Percentiles rank a stretch among this genome's conserved stretches.
These are phyloP conservation scores for Fusarium foetens DNA, from an alignment of 2,329 filamentous ascomycete species.

Conservation along the genomic window DNA sequence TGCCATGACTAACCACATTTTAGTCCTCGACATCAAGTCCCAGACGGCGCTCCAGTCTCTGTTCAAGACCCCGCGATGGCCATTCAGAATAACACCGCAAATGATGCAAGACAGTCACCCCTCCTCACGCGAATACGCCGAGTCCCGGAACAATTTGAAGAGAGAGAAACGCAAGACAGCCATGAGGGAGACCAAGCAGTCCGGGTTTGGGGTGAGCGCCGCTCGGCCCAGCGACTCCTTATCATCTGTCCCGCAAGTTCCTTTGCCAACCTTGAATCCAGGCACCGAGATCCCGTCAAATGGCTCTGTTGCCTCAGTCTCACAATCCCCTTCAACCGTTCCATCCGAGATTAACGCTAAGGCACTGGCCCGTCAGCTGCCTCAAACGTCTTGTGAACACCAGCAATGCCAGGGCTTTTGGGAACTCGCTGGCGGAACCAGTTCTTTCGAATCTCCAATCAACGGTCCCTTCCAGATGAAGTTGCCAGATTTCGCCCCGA, in stretches of 20 bases:
- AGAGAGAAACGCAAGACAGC: accelerated
- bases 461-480: too few species aligned
- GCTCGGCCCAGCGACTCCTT: accelerated
- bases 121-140: not conserved
- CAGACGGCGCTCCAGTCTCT: accelerated
- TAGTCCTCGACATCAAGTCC: not conserved
- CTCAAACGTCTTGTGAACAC: too few species aligned
- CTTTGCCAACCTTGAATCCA: not conserved
- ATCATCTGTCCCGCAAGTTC: not conserved
- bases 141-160: accelerated
- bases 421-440: too few species aligned
- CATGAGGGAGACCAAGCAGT: not conserved
- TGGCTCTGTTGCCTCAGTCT: too few species aligned
- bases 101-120: not conserved
- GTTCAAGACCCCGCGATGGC: not conserved
- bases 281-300: too few species aligned
- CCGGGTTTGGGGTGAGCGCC: not conserved
- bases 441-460: too few species aligned
- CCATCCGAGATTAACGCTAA: too few species aligned
- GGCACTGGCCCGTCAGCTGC: too few species aligned
- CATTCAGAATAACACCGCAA: not conserved
- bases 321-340: too few species aligned
- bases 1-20: not conserved
- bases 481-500: too few species aligned
- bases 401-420: too few species aligned